These are phyloP conservation scores for Cladochytrium tenue DNA, from an alignment of 371 early-diverging fungal genomes.

Conservation along the genomic window DNA sequence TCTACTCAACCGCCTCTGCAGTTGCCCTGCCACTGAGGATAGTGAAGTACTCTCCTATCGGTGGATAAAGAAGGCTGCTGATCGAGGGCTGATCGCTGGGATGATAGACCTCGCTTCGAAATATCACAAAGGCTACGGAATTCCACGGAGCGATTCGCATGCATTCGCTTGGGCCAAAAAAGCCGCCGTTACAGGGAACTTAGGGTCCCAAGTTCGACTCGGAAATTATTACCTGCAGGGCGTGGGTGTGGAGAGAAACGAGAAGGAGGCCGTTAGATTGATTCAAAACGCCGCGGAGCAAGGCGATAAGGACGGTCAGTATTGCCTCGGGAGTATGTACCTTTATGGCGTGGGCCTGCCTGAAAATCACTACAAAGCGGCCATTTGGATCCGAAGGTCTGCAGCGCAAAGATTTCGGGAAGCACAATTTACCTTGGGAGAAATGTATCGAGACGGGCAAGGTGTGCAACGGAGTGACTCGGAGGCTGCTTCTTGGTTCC, in stretches of 20 bases:
- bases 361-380: conserved; percentile 6
- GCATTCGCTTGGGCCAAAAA: conserved; percentile 51
- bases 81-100: neutral
- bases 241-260: conserved; percentile 67
- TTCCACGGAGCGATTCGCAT: conserved; percentile 31
- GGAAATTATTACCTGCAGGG: conserved; percentile 56
- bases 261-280: conserved; percentile 69
- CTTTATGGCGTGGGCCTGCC: conserved; percentile 24
- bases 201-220: conserved; percentile 53
- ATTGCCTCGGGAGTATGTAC: conserved; percentile 31
- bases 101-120: conserved; percentile 35
- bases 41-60: too few relatives aligned
- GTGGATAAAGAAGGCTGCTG: neutral
- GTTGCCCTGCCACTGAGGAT: too few relatives aligned
- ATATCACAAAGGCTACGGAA: conserved; percentile 52
- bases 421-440: conserved; percentile 17
- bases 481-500: too few relatives aligned
- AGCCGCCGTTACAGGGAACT: conserved; percentile 49
- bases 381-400: conserved; percentile 5
- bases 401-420: conserved; percentile 1
- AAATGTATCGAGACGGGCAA: too few relatives aligned
- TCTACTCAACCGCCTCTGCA: too few relatives aligned
- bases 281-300: conserved; percentile 69
- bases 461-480: too few relatives aligned
- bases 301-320: conserved; percentile 44